Percentiles rank a stretch among this genome's conserved stretches.
phyloP scores from a whole-genome alignment of 352 stramenopile species.

The Phytophthora macrochlamydospora region DNA sequence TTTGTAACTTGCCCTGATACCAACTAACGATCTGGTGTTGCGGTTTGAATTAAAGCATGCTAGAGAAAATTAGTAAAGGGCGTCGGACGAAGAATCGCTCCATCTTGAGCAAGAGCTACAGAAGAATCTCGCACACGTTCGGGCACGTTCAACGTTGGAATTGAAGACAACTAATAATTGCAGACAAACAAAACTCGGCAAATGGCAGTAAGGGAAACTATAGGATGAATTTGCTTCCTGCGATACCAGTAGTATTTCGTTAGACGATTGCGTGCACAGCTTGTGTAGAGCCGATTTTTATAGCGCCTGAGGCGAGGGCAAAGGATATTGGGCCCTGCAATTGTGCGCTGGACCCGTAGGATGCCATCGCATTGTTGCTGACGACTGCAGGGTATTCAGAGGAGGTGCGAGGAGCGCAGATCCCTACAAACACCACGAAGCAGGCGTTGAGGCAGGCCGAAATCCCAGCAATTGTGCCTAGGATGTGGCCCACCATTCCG shows the following conservation, averaged over 20 bases:
- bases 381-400: constrained; percentile 27
- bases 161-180: too few relatives aligned
- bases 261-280: constrained; percentile 29
- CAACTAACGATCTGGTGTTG: too few relatives aligned
- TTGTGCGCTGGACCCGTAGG: constrained; percentile 31
- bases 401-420: constrained; percentile 21
- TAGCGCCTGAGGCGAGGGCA: constrained; percentile 24
- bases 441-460: constrained; percentile 45
- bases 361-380: constrained; percentile 19
- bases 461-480: constrained; percentile 39
- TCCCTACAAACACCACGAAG: constrained; percentile 44
- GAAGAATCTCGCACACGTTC: constrained; percentile 52
- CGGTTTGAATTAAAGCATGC: too few relatives aligned
- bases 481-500: constrained; percentile 49
- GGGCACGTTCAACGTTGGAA: constrained; percentile 28
- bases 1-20: too few relatives aligned
- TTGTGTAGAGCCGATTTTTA: constrained; percentile 21
- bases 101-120: constrained; percentile 59
- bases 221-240: too few relatives aligned
- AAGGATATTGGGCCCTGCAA: constrained; percentile 32
- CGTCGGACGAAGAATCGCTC: constrained; percentile 48
- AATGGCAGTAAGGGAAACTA: too few relatives aligned
- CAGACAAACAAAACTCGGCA: too few relatives aligned
- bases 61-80: not conserved
- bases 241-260: not conserved